Conservation (phyloP, 169 alveolate genomes). For the Toxoplasma gondii region DNA sequence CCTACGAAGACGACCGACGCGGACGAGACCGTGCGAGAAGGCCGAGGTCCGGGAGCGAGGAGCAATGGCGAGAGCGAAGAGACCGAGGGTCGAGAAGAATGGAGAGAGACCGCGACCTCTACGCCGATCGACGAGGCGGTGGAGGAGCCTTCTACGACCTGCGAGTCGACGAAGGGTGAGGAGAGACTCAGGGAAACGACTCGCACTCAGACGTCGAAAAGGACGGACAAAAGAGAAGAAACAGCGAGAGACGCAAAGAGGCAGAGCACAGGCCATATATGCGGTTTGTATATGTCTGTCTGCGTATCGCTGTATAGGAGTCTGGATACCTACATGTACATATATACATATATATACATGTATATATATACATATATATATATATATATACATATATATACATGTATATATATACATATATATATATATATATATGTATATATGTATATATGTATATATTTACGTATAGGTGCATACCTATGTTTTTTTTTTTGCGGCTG, state of each 20-base stretch:
- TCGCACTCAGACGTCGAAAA: neutral
- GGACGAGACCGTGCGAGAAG: too few species aligned
- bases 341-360: neutral
- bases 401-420: neutral
- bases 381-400: neutral
- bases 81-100: too few species aligned
- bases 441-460: too few species aligned
- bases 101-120: neutral
- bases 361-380: neutral
- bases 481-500: neutral
- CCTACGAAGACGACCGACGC: too few species aligned
- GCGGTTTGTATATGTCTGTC: too few species aligned
- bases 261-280: too few species aligned
- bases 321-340: too few species aligned
- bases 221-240: too few species aligned
- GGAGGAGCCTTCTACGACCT: neutral
- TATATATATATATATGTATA: neutral
- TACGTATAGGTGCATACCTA: neutral
- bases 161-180: neutral
- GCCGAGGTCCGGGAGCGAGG: too few species aligned
- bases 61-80: too few species aligned
- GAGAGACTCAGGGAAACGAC: neutral
- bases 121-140: neutral
- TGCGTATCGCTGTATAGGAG: too few species aligned
- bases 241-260: too few species aligned